Percentiles rank a stretch among this genome's conserved stretches.
Evolutionary conservation across 2,329 filamentous ascomycete species (phyloP).

Genomic region (Nemania diffusa): DNA sequence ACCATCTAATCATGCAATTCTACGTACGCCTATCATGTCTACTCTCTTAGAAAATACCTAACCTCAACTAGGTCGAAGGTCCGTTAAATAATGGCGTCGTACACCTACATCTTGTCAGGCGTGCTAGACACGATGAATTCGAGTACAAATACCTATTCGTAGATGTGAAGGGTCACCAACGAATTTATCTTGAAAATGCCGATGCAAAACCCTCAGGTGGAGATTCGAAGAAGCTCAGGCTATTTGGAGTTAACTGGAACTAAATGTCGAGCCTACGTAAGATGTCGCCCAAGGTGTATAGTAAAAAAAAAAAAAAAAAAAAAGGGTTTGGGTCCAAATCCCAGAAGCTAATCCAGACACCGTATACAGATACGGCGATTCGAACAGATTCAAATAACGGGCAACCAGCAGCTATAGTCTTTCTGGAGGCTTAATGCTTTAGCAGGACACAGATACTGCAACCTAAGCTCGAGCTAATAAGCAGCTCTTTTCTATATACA

Average conservation of each 20-base stretch:
- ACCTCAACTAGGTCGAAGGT: conserved; percentile 73
- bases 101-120: conserved; percentile 79
- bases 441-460: background rate
- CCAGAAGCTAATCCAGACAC: background rate
- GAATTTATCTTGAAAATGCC: conserved; percentile 73
- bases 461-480: background rate
- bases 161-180: conserved; percentile 77
- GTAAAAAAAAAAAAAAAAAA: background rate
- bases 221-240: conserved; percentile 59
- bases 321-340: background rate
- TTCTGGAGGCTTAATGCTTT: background rate
- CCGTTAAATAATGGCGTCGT: conserved; percentile 78
- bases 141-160: conserved; percentile 84
- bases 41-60: conserved; percentile 34
- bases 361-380: background rate
- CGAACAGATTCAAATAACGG: background rate
- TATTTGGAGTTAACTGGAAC: conserved; percentile 72
- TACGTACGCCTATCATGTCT: conserved; percentile 63
- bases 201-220: conserved; percentile 54
- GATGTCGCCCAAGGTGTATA: background rate
- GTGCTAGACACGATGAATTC: conserved; percentile 71
- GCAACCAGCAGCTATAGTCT: background rate
- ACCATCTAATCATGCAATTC: conserved; percentile 88
- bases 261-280: conserved; percentile 37
- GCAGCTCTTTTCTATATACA: background rate